Base-by-base conservation (phyloP, 805 yeast genomes). In the Kazachstania kunashirensis region DNA sequence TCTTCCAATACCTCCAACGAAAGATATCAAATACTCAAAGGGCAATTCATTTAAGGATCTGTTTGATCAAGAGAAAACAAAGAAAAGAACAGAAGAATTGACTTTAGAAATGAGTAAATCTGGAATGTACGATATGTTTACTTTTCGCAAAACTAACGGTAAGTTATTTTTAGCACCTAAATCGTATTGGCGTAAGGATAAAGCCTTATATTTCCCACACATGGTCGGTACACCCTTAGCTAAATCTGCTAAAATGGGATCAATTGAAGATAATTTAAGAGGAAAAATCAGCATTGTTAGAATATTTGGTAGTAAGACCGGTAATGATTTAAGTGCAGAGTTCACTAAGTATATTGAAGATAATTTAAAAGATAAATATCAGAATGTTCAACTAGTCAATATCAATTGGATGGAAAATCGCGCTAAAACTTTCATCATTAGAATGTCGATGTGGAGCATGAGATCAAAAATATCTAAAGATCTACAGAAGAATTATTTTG, bases 91-190 rank as follows among this genome's bases (percentile, higher is more conserved):
- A 19, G 67, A 65, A 36, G 74, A 70, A 41, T 57, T 81, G 43
- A 79, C 77, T 47, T 64, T 65, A 32, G 85, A 81, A 59, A 68
- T 79, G 45, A 71, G 79, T 18, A 73, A 71, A 45, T 76, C 84
- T 19, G 78, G 82, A n/a, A 69, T 77, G 68, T 71, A 74, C 44
- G 80, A 78, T 41, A 66, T 78, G 52, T 73, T 73, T 49, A 68
- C 72, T 2, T 79, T 75, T 52, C 66, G 79, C 33, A 79, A 79
- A 47, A 83, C 89, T 2, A 72, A 77, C 26, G 98, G 97, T 17
- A 85, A 86, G 60, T 67, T 88, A 44, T 92, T 86, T 63, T 64
- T 70, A 13, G 73, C 95, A 0, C 97, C 97, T 1, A 66, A 72
- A n/a, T 73, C 86, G 1, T 79, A 73, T 48, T 88, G 89, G 71